Percentiles rank a stretch among this genome's conserved stretches.
Evolutionary conservation across 306 rosid species (phyloP).

Genomic region (Canavalia ensiformis): DNA sequence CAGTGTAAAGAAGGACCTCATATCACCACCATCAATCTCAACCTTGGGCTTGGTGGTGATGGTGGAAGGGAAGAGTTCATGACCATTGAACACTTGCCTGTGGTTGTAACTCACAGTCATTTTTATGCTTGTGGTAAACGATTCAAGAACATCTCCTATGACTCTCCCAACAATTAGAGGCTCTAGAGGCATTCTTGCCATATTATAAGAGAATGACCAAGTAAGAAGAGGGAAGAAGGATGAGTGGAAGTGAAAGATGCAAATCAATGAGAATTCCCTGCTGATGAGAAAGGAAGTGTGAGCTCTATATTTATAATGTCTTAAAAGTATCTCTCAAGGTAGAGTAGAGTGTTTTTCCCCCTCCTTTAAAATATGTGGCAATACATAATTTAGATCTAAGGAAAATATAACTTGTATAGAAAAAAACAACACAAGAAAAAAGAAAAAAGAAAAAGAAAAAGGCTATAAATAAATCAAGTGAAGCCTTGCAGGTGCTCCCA

Average conservation of each 20-base stretch:
- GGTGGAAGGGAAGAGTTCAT: slow-evolving; percentile 83
- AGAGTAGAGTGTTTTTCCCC: not conserved
- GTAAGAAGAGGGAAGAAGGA: not conserved
- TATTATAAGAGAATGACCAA: slow-evolving; percentile 20
- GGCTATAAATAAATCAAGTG: slow-evolving; percentile 3
- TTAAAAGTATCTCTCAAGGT: slow-evolving; percentile 50
- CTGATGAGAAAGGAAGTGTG: slow-evolving; percentile 42
- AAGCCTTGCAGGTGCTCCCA: slow-evolving; percentile 19
- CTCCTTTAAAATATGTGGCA: slow-evolving; percentile 19
- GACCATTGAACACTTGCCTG: slow-evolving; percentile 87
- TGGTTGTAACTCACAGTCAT: slow-evolving; percentile 69
- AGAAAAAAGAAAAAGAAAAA: not conserved
- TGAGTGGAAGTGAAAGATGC: not conserved
- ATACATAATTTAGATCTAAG: slow-evolving; percentile 2
- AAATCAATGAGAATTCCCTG: slow-evolving; percentile 30
- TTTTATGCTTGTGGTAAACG: slow-evolving; percentile 62
- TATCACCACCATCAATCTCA: slow-evolving; percentile 82
- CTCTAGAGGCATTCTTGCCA: slow-evolving; percentile 72
- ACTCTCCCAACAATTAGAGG: slow-evolving; percentile 88
- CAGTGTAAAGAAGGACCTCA: slow-evolving; percentile 94
- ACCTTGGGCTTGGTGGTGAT: slow-evolving; percentile 79
- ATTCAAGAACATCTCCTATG: slow-evolving; percentile 91
- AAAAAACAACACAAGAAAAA: no score
- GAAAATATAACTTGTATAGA: not conserved
- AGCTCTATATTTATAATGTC: slow-evolving; percentile 63